Conservation (phyloP, 352 stramenopile species). For the Pythium sukuiense region DNA sequence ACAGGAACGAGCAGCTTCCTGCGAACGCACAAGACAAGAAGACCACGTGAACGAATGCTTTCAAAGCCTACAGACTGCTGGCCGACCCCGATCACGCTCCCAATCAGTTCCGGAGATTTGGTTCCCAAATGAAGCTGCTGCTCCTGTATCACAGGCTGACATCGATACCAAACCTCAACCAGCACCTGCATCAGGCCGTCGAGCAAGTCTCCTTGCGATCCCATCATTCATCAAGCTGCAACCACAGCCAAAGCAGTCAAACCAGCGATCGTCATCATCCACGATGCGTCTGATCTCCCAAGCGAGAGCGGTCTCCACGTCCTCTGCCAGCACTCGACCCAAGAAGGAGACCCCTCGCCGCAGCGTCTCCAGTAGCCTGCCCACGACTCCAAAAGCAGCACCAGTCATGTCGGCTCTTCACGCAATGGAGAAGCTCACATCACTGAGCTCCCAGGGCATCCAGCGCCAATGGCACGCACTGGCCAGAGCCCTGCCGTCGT, state of each 20-base stretch:
- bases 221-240: background rate
- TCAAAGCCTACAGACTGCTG: too few relatives aligned
- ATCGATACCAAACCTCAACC: background rate
- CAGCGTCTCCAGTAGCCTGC: background rate
- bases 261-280: background rate
- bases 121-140: too few relatives aligned
- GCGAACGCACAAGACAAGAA: background rate
- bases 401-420: background rate
- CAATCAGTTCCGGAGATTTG: background rate
- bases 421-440: background rate
- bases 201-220: background rate
- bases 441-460: background rate
- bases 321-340: background rate
- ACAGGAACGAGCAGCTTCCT: background rate
- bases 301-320: background rate
- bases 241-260: background rate
- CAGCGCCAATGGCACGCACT: background rate
- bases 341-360: background rate
- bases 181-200: background rate
- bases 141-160: too few relatives aligned
- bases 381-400: background rate
- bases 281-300: background rate
- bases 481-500: background rate
- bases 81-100: background rate
- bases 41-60: background rate